Evolutionary conservation across 2,329 filamentous ascomycete genomes (phyloP).

Genomic region (Sordariomycetes sp.): DNA sequence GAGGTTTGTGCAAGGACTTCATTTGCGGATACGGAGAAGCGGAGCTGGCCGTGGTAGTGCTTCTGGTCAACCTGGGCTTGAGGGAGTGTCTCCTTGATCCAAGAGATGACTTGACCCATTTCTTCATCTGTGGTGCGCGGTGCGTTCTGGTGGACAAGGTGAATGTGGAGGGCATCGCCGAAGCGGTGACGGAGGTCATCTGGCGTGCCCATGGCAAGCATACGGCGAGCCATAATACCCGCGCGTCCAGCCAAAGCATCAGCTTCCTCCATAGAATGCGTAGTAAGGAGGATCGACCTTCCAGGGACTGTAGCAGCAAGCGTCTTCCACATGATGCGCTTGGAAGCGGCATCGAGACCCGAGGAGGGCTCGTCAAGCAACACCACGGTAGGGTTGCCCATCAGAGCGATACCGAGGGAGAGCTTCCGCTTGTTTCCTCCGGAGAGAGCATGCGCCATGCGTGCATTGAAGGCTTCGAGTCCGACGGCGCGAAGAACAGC

Average conservation of each 20-base stretch:
- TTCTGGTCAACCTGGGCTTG: conserved; percentile 61
- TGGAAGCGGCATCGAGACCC: conserved; percentile 83
- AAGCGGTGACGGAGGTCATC: conserved; percentile 65
- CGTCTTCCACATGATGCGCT: conserved; percentile 89
- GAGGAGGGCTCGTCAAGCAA: conserved; percentile 84
- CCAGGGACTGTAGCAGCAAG: conserved; percentile 65
- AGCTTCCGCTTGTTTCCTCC: conserved; percentile 95
- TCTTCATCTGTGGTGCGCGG: conserved; percentile 63
- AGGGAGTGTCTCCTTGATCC: conserved; percentile 54
- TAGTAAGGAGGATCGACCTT: conserved; percentile 79
- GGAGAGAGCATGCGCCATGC: conserved; percentile 72
- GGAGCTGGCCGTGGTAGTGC: conserved; percentile 76
- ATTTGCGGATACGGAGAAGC: conserved; percentile 64
- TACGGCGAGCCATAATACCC: conserved; percentile 75
- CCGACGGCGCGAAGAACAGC: conserved; percentile 77
- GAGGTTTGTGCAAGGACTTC: conserved; percentile 21
- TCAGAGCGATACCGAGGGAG: conserved; percentile 78
- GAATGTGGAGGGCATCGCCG: conserved; percentile 72
- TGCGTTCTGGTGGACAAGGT: conserved; percentile 67
- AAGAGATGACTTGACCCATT: conserved; percentile 55
- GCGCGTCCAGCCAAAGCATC: conserved; percentile 77
- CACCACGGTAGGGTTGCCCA: conserved; percentile 83
- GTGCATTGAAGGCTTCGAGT: conserved; percentile 56
- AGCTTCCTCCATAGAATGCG: conserved; percentile 92
- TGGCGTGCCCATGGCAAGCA: conserved; percentile 76